Conservation (phyloP, 1,284 basidiomycete species). For the Polyporus tsugae region DNA sequence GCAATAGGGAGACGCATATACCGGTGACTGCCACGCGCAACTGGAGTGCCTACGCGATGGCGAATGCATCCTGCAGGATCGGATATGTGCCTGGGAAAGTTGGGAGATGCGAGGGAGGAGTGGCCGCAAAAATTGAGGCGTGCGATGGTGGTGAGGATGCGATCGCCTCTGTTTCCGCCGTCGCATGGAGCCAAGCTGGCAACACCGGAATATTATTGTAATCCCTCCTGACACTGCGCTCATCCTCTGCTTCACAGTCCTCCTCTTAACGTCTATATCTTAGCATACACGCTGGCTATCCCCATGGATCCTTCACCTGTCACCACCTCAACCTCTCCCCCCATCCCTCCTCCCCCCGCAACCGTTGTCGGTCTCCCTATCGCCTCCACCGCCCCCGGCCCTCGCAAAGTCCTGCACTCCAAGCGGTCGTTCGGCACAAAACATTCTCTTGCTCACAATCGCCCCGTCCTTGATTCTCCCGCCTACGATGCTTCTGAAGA, state of each 20-base stretch:
- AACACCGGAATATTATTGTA: too few species aligned
- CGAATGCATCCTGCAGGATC: not conserved
- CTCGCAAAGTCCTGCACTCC: conserved; percentile 59
- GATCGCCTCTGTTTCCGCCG: not conserved
- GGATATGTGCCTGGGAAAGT: conserved; percentile 2
- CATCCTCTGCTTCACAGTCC: not conserved
- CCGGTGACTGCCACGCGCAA: not conserved
- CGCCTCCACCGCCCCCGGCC: conserved; percentile 8
- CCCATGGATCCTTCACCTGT: conserved; percentile 28
- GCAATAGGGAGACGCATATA: too few species aligned
- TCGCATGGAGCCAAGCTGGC: not conserved
- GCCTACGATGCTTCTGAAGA: conserved; percentile 85
- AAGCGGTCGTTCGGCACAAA: conserved; percentile 72
- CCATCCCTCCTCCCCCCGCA: conserved; percentile 11
- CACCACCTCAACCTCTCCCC: conserved; percentile 15
- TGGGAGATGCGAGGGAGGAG: conserved; percentile 5
- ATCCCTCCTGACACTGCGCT: not conserved
- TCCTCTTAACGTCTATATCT: not conserved
- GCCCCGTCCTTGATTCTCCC: conserved; percentile 62
- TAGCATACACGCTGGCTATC: not conserved
- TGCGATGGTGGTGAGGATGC: not conserved
- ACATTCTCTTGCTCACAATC: conserved; percentile 48
- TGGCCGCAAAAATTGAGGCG: conserved; percentile 1
- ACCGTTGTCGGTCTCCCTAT: not conserved
- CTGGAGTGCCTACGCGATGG: not conserved